Evolutionary conservation across 768 basidiomycete species (phyloP).

Genomic region (Tephrocybe sp.): DNA sequence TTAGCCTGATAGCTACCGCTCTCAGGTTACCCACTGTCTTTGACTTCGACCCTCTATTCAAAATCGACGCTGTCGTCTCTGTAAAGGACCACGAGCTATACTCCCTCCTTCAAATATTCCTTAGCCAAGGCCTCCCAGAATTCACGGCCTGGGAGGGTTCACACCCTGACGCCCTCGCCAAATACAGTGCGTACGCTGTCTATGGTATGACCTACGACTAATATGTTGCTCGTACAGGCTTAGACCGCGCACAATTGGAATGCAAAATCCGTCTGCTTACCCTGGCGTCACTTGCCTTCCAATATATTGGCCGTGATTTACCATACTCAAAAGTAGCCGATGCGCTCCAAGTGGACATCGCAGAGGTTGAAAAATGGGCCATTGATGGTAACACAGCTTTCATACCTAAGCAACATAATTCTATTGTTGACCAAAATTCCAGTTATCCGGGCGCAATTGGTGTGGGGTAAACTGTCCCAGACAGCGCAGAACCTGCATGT

Average conservation of each 20-base stretch:
- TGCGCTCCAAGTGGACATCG: slow-evolving; percentile 59
- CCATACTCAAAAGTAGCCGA: slow-evolving; percentile 70
- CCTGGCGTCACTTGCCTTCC: slow-evolving; percentile 74
- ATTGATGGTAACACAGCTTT: slow-evolving; percentile 65
- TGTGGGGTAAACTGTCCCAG: slow-evolving; percentile 85
- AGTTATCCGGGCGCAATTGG: slow-evolving; percentile 81
- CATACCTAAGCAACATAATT: not conserved
- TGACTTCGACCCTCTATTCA: slow-evolving; percentile 81
- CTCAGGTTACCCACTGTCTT: slow-evolving; percentile 67
- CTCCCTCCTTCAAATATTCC: slow-evolving; percentile 73
- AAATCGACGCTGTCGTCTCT: slow-evolving; percentile 67
- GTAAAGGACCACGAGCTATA: slow-evolving; percentile 72
- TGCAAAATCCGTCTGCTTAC: slow-evolving; percentile 79
- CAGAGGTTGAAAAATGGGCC: slow-evolving; percentile 82
- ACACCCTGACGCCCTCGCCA: slow-evolving; percentile 48
- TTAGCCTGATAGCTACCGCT: slow-evolving; percentile 62
- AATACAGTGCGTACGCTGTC: slow-evolving; percentile 50
- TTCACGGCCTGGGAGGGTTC: slow-evolving; percentile 59
- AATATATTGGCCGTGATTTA: slow-evolving; percentile 72
- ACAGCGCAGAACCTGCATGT: slow-evolving; percentile 72
- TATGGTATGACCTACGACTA: not conserved
- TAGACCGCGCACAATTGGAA: slow-evolving; percentile 61
- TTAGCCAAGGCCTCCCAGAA: slow-evolving; percentile 61
- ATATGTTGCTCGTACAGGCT: slow-evolving; percentile 35
- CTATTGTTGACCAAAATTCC: slow-evolving; percentile 5